Percentiles rank a stretch among this genome's conserved stretches.
Conservation (phyloP, 139 green algal species). For the Chlorella sp. region DNA sequence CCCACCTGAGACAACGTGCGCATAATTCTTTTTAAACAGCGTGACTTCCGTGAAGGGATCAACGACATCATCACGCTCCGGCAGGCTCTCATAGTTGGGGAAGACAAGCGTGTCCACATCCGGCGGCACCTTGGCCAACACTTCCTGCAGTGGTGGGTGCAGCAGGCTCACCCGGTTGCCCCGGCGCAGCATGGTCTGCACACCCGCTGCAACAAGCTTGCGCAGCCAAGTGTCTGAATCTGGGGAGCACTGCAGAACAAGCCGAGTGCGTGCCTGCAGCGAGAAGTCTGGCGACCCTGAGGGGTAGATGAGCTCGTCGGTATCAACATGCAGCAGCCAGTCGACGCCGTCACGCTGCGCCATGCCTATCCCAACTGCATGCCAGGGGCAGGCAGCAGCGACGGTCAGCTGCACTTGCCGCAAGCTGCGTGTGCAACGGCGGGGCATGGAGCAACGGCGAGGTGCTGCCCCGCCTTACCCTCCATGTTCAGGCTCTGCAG, state of each 20-base stretch:
- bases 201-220: slow-evolving; percentile 14
- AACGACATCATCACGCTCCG: slow-evolving; percentile 64
- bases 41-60: slow-evolving; percentile 82
- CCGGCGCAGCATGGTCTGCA: too few species aligned
- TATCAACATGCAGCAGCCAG: slow-evolving; percentile 88
- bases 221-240: too few species aligned
- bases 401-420: background rate
- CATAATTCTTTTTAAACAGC: slow-evolving; percentile 85
- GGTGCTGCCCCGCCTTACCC: slow-evolving; percentile 20
- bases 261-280: slow-evolving; percentile 45
- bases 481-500: slow-evolving; percentile 87
- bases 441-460: too few species aligned
- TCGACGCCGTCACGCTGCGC: slow-evolving; percentile 61
- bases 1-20: slow-evolving; percentile 66
- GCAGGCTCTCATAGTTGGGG: slow-evolving; percentile 83
- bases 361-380: slow-evolving; percentile 70
- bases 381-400: background rate
- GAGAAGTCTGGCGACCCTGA: slow-evolving; percentile 62
- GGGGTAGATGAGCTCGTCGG: slow-evolving; percentile 85
- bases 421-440: background rate
- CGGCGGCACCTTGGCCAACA: slow-evolving; percentile 37
- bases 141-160: slow-evolving; percentile 2
- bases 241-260: too few species aligned
- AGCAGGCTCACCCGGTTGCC: too few species aligned
- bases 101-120: slow-evolving; percentile 84